Conservation (phyloP, 164 flowering plant genomes). For the Piper longum region DNA sequence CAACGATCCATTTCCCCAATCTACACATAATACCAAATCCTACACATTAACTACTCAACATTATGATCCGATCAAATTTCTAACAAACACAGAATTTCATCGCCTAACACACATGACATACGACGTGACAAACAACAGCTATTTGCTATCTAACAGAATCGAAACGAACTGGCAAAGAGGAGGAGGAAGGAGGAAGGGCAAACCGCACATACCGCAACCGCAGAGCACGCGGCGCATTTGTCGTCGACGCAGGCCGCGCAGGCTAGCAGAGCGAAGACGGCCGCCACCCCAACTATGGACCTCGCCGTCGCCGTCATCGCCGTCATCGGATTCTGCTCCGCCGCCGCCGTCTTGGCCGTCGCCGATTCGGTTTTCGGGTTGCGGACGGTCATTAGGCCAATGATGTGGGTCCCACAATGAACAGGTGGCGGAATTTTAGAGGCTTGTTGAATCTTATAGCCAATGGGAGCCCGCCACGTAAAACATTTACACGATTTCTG, state of each 20-base stretch:
- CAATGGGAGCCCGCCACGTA: too few species aligned
- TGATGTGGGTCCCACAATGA: too few species aligned
- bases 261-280: slow-evolving; percentile 16
- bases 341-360: neutral
- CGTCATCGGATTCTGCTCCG: neutral
- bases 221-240: slow-evolving; percentile 78
- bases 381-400: too few species aligned
- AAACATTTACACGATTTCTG: too few species aligned
- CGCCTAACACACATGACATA: too few species aligned
- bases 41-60: too few species aligned
- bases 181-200: neutral
- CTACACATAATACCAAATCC: too few species aligned
- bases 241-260: slow-evolving; percentile 40
- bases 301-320: slow-evolving; percentile 8
- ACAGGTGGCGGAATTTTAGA: too few species aligned
- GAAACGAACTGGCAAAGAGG: neutral
- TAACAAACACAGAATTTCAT: too few species aligned
- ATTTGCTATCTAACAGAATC: neutral
- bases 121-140: neutral
- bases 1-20: too few species aligned
- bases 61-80: too few species aligned
- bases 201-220: slow-evolving; percentile 50
- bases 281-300: slow-evolving; percentile 10
- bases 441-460: too few species aligned
- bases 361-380: neutral